phyloP scores from a whole-genome alignment of 2,329 filamentous ascomycete species.

The Talaromyces sp. region DNA sequence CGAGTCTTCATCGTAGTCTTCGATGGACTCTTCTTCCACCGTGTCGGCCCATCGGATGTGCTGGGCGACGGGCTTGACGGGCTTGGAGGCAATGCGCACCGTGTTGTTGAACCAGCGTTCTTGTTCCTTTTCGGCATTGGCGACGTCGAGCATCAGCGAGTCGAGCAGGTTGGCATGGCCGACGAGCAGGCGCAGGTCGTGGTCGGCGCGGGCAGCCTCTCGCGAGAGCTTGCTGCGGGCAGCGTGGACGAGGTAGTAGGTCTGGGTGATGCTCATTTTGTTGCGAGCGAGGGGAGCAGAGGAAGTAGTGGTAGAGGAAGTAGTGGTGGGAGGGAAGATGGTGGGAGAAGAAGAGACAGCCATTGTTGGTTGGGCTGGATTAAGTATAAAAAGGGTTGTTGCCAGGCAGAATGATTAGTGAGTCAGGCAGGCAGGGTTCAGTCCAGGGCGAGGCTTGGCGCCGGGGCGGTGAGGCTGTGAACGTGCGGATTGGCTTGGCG shows the following conservation, averaged over 20 bases:
- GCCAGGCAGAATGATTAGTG: not conserved
- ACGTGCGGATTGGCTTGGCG: not conserved
- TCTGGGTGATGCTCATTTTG: slow-evolving; percentile 97
- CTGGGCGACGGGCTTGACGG: slow-evolving; percentile 53
- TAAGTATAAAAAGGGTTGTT: not conserved
- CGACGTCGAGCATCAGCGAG: slow-evolving; percentile 83
- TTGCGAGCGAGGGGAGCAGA: slow-evolving; percentile 36
- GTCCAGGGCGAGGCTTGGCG: not conserved
- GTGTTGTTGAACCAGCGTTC: slow-evolving; percentile 98
- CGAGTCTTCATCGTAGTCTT: slow-evolving; percentile 64
- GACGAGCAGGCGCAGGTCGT: slow-evolving; percentile 91
- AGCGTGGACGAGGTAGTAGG: slow-evolving; percentile 96
- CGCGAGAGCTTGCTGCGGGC: slow-evolving; percentile 92
- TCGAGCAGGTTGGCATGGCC: slow-evolving; percentile 98
- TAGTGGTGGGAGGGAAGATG: not conserved
- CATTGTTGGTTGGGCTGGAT: not conserved
- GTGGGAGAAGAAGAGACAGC: not conserved
- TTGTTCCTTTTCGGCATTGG: slow-evolving; percentile 91
- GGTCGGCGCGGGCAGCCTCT: slow-evolving; percentile 85
- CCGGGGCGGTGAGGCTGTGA: not conserved
- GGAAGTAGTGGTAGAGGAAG: too few relatives aligned
- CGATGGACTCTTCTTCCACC: slow-evolving; percentile 67
- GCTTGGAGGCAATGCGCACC: slow-evolving; percentile 67
- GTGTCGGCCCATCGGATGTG: slow-evolving; percentile 86
- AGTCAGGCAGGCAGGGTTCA: not conserved